Evolutionary conservation across 2,329 filamentous ascomycete genomes (phyloP), one percentile per base, ranked within the genome.

Genomic region (Sphaceloma murrayae): DNA sequence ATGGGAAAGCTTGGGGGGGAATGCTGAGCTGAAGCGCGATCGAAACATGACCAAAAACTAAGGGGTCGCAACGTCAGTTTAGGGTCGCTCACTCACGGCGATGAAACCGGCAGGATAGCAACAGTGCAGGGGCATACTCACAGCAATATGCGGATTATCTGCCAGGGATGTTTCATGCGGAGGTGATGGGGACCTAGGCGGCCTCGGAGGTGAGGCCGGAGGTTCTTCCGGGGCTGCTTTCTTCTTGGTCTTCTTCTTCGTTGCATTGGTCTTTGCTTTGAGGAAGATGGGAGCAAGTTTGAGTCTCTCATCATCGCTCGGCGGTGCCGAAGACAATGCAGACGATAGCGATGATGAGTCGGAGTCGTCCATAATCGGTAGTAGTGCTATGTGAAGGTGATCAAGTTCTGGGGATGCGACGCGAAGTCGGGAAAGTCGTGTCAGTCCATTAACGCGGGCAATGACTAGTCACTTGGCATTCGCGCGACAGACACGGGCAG

Each of bases 11-110:
- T 86, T 91, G 63, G 87, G 82, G 36, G 88, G 82, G 54, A 98
- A 91, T 49, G 78, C 82, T 49, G 94, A 87, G 65, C 75, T 80
- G 65, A 98, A 96, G 58, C 91, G 85, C 64, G 84, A 83, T 62
- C 89, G 80, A 67, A 96, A 98, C 85, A 94, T 95, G 54, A 96
- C 86, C 64, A 98, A 85, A 67, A 98, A 95, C 86, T 95, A 58
- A 34, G 49, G 53, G 54, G 54, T 57, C 58, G 53, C 46, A 53
- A 46, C 47, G 50, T 54, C 49, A 53, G 48, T 73, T 72, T 70
- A 71, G 61, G 17, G 26, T 29, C 13, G 9, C 11, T 30, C 53
- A 53, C 48, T 48, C 43, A 54, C 52, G 54, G 50, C 56, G 51
- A 54, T 53, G 48, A 27, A 50, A 33, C 11, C 13, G 26, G 33